Conservation (phyloP, 139 green algal genomes). For the Chlorella sp. region DNA sequence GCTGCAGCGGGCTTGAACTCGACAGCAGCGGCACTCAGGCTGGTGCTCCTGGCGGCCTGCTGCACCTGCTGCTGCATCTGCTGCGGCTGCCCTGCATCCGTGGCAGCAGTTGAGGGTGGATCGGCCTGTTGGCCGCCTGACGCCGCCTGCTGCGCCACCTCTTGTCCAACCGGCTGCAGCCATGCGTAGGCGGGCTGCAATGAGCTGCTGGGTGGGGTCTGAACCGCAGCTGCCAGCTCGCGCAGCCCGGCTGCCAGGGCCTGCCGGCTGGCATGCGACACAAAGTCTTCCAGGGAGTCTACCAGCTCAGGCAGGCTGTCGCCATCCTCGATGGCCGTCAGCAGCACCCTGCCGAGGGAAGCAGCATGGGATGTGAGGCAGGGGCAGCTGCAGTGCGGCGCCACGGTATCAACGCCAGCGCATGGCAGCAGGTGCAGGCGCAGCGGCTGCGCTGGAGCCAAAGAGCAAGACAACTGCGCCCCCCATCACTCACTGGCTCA, state of each 20-base stretch:
- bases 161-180: not conserved
- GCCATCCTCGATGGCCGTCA: not conserved
- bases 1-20: constrained; percentile 10
- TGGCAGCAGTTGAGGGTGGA: not conserved
- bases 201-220: not conserved
- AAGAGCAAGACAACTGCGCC: not conserved
- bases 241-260: not conserved
- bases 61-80: not conserved
- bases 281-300: not conserved
- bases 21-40: not conserved
- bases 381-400: too few species aligned
- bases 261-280: not conserved
- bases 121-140: not conserved
- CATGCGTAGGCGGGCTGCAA: not conserved
- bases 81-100: not conserved
- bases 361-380: not conserved
- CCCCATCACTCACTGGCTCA: constrained; percentile 23
- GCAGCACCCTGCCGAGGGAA: not conserved
- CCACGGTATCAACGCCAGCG: too few species aligned
- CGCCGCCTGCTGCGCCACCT: not conserved
- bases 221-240: not conserved
- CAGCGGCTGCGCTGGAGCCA: not conserved
- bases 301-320: not conserved
- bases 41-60: not conserved
- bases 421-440: not conserved